These are phyloP conservation scores for Neostapfia colusana DNA, from an alignment of 176 grass and related monocot genomes.

Conservation along the genomic window DNA sequence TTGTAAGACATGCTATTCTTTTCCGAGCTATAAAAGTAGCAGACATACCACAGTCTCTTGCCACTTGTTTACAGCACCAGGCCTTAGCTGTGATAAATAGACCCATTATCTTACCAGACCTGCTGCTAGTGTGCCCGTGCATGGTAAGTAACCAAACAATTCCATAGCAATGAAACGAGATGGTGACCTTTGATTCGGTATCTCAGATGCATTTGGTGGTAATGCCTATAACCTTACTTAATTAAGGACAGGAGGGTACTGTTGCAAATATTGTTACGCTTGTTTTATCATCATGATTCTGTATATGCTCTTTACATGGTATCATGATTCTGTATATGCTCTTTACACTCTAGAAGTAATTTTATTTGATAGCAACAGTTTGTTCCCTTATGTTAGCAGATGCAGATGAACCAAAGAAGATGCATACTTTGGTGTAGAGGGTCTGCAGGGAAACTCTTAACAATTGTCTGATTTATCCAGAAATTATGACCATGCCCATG, in stretches of 20 bases:
- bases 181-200: too few relatives aligned
- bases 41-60: background rate
- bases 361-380: too few relatives aligned
- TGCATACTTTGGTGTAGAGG: too few relatives aligned
- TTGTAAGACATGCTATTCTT: background rate
- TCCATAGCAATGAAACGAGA: too few relatives aligned
- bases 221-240: background rate
- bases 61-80: background rate
- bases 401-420: too few relatives aligned
- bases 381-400: too few relatives aligned
- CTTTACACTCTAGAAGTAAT: too few relatives aligned
- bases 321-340: background rate
- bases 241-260: background rate
- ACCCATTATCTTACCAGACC: background rate
- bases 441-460: too few relatives aligned
- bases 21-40: background rate
- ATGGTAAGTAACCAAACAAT: too few relatives aligned
- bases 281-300: background rate
- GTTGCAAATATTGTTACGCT: background rate
- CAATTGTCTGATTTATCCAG: too few relatives aligned
- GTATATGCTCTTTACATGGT: background rate
- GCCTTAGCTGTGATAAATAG: background rate
- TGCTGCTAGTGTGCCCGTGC: too few relatives aligned
- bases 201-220: background rate
- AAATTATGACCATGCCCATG: too few relatives aligned